Percentiles rank a stretch among this genome's conserved stretches.
Conservation (phyloP, 352 stramenopile species). For the Blastocystis sp. region DNA sequence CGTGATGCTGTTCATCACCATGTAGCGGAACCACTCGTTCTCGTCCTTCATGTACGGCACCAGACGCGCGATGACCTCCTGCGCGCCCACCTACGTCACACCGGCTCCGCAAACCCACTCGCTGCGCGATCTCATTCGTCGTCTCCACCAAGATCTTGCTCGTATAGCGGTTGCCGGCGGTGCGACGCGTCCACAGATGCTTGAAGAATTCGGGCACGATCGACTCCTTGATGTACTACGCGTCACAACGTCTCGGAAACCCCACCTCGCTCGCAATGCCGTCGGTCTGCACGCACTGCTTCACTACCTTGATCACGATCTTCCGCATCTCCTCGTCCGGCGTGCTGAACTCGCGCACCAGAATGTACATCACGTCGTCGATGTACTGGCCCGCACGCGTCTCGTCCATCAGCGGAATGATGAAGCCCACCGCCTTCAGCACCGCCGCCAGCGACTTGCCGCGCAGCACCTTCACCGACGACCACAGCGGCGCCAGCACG, state of each 20-base stretch:
- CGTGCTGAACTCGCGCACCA: constrained; percentile 90
- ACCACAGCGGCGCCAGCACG: constrained; percentile 88
- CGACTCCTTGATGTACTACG: constrained; percentile 85
- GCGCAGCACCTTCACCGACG: constrained; percentile 88
- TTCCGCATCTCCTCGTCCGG: constrained; percentile 99
- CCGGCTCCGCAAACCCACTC: background rate
- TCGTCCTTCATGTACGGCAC: constrained; percentile 98
- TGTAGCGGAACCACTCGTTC: constrained; percentile 90
- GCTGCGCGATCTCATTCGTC: constrained; percentile 82
- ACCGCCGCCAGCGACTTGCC: constrained; percentile 93
- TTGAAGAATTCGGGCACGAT: constrained; percentile 95
- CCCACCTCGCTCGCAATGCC: constrained; percentile 68
- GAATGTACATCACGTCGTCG: constrained; percentile 92
- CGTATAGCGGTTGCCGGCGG: constrained; percentile 90
- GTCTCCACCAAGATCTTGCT: constrained; percentile 96
- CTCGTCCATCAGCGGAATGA: constrained; percentile 97
- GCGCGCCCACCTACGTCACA: constrained; percentile 74
- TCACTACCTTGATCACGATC: constrained; percentile 85
- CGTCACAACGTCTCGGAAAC: constrained; percentile 47
- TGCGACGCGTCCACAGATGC: constrained; percentile 95
- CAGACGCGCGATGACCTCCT: constrained; percentile 89
- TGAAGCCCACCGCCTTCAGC: constrained; percentile 94
- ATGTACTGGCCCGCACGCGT: constrained; percentile 99
- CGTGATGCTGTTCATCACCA: constrained; percentile 97
- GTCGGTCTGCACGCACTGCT: constrained; percentile 91